These are phyloP conservation scores for Cylindrodendrum hubeiense DNA, from an alignment of 2,329 filamentous ascomycete species.

Conservation along the genomic window DNA sequence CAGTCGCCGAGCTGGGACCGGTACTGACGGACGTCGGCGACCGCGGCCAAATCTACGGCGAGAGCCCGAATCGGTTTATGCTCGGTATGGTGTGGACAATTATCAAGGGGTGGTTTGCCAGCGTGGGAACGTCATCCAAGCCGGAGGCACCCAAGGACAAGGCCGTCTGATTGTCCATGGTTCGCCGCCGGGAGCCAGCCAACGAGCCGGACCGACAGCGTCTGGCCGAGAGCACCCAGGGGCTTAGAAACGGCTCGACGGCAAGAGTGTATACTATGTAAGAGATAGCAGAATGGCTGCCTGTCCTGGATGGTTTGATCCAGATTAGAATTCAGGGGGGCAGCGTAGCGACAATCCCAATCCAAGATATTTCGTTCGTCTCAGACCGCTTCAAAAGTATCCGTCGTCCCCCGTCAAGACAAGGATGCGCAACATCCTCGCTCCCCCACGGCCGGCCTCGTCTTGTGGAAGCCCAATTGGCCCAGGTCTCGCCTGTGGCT, in stretches of 20 bases:
- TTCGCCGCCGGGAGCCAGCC: background rate
- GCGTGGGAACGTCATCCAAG: slow-evolving; percentile 13
- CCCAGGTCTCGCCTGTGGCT: background rate
- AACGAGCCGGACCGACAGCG: background rate
- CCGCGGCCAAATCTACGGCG: slow-evolving; percentile 57
- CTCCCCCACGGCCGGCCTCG: background rate
- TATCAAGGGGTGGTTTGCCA: slow-evolving; percentile 47
- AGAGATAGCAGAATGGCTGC: too few species aligned
- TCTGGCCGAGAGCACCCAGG: background rate
- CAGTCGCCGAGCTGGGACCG: slow-evolving; percentile 58
- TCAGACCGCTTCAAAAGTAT: background rate
- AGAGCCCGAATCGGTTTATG: slow-evolving; percentile 50
- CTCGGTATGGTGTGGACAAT: slow-evolving; percentile 53
- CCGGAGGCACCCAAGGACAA: slow-evolving; percentile 12
- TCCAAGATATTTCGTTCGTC: background rate
- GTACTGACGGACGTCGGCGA: slow-evolving; percentile 63
- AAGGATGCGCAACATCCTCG: background rate
- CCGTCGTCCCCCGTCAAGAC: background rate
- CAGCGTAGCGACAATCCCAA: background rate
- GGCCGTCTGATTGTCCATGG: background rate
- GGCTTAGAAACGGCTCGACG: background rate
- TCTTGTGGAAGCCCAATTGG: background rate
- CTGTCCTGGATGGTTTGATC: background rate
- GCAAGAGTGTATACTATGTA: too few species aligned
- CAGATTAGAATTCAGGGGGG: background rate